Evolutionary conservation across 345 rosid species (phyloP), one percentile per base, ranked within the genome.

Genomic region (Gossypium australe): DNA sequence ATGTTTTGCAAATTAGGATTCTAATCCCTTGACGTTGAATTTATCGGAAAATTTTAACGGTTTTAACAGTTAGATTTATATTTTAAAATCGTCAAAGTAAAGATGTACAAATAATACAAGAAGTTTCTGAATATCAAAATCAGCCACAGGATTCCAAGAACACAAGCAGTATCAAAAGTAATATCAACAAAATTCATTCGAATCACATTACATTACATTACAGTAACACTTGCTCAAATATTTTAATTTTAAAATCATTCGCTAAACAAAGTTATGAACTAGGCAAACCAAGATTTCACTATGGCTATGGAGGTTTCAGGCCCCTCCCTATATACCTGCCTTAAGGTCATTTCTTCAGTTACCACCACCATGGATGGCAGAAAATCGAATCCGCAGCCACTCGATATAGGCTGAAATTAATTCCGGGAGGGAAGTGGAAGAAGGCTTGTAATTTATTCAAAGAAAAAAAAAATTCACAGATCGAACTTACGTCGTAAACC

Each of bases 401-500:
- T 0, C 48, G 3, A 62, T 14, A 16, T 9, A 62, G 22, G 67
- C 22, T 16, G 67, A 16, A 41, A 34, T 38, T 22, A 17, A 63
- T 41, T 63, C n/a, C 9, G 9, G 49, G 14, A 41, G n/a, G 48
- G 27, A 64, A n/a, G 16, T 8, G 20, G 7, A 22, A 68, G 7
- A 25, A 12, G 20, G 27, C 57, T 48, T 47, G 8, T 47, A 73
- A 60, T 49, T 73, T 61, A 73, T 62, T 73, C 69, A 18, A 74
- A 55, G 71, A 65, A 63, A 74, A 74, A 9, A 44, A 57, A 73
- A 4, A 17, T 34, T 60, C 25, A 47, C 43, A 45, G 18, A 49
- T 64, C 38, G 71, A 74, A 74, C 44, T 52, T 67, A 67, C 68
- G 79, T 76, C 71, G 63, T 80, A 77, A 77, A 70, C 29, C 63